Conservation (phyloP, 208 protist genomes). For the Leishmania guyanensis region DNA sequence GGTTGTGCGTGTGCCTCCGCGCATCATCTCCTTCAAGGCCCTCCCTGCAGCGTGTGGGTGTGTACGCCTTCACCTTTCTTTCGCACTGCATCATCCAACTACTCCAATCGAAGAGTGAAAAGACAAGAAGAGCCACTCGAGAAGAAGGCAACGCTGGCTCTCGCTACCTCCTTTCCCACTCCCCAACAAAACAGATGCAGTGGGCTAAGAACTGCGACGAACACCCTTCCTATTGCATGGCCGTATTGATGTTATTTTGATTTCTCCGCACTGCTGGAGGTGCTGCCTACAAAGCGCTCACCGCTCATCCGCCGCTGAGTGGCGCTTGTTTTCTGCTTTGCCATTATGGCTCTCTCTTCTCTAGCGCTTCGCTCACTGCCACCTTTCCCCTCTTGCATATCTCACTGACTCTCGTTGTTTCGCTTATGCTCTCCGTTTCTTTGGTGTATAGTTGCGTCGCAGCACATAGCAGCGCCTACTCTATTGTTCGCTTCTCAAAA, state of each 20-base stretch:
- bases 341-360: neutral
- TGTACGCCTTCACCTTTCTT: neutral
- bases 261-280: neutral
- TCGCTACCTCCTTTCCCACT: neutral
- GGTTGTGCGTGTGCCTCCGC: neutral
- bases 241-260: neutral
- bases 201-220: neutral
- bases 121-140: neutral
- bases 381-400: neutral
- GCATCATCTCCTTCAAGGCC: neutral
- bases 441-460: neutral
- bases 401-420: neutral
- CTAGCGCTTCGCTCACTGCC: neutral
- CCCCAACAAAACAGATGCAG: neutral
- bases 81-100: neutral
- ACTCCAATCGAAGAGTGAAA: neutral
- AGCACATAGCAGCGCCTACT: neutral
- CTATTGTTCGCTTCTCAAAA: neutral
- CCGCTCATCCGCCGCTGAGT: neutral
- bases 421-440: neutral
- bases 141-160: too few relatives aligned
- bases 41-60: neutral
- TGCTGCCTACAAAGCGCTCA: neutral
- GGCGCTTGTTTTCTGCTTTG: neutral
- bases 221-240: neutral